A percentile compares a stretch with the other conserved stretches of the same genome.
Conservation (phyloP, 176 grass and related monocot genomes). For the Hordeum vulgare region MorexV3_pseudomolecules_assembly NC_058524.1:51580776-51581275, state of each 20-base stretch:
- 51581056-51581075: conserved; percentile 30
- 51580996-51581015: conserved; percentile 26
- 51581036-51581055: conserved; percentile 39
- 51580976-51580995: conserved; percentile 39
- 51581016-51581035: conserved; percentile 9
- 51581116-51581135: conserved; percentile 26
- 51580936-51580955: background rate
- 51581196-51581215: conserved; percentile 68
- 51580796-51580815: background rate
- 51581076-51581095: conserved; percentile 42
- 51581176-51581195: conserved; percentile 44
- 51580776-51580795: background rate
- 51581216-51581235: conserved; percentile 48
- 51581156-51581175: conserved; percentile 47
- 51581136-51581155: conserved; percentile 46
- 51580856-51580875: conserved; percentile 3
- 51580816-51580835: background rate
- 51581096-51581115: conserved; percentile 51
- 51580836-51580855: background rate
- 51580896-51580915: background rate
- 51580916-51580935: background rate
- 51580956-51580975: background rate
- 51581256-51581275: conserved; percentile 31
- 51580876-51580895: background rate
- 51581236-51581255: conserved; percentile 45